phyloP scores from a whole-genome alignment of 164 flowering plant genomes.

The Dillenia suffruticosa region DNA sequence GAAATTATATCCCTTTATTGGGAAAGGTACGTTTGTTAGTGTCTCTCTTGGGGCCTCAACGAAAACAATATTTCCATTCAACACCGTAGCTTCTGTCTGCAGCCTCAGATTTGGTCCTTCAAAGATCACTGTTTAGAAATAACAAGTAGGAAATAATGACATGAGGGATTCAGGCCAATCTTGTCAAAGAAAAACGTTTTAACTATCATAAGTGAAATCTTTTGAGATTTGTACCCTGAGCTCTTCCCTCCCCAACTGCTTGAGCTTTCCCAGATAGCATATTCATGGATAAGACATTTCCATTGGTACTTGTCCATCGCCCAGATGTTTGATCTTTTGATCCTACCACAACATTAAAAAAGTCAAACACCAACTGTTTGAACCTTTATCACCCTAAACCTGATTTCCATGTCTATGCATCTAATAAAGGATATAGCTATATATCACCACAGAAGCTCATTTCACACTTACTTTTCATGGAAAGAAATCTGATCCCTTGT shows the following conservation, averaged over 20 bases:
- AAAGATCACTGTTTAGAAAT: conserved; percentile 39
- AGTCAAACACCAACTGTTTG: too few species aligned
- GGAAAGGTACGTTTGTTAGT: conserved; percentile 70
- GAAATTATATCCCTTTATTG: conserved; percentile 67
- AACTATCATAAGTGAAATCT: background rate
- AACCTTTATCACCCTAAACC: too few species aligned
- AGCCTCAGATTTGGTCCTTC: conserved; percentile 42
- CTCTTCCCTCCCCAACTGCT: conserved; percentile 62
- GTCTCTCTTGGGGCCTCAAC: conserved; percentile 65
- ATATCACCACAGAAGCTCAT: too few species aligned
- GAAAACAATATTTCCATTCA: conserved; percentile 21
- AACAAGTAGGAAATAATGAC: conserved; percentile 1
- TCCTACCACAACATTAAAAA: conserved; percentile 26
- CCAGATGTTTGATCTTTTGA: conserved; percentile 36
- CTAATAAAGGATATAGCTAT: too few species aligned
- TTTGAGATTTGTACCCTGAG: conserved; percentile 41
- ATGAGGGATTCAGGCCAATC: background rate
- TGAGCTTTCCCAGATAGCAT: conserved; percentile 52
- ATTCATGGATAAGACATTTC: conserved; percentile 55
- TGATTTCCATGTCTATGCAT: too few species aligned
- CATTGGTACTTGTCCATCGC: conserved; percentile 61
- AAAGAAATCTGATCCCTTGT: too few species aligned
- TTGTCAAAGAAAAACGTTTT: background rate
- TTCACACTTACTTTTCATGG: too few species aligned
- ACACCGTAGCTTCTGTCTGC: conserved; percentile 60